phyloP scores from a whole-genome alignment of 257 asterid genomes.

The Echites panduratus region DNA sequence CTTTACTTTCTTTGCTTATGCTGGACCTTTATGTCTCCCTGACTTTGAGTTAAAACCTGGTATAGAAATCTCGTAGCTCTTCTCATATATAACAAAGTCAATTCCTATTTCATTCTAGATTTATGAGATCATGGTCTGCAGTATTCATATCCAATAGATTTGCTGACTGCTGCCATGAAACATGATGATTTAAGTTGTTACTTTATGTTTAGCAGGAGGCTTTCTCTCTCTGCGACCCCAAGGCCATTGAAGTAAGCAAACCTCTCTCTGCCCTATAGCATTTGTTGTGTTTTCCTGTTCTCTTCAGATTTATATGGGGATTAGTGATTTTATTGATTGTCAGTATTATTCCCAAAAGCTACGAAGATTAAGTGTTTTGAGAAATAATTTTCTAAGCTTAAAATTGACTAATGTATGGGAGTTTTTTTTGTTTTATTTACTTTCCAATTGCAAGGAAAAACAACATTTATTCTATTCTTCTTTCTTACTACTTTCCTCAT shows the following conservation, averaged over 20 bases:
- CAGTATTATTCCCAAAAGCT: background rate
- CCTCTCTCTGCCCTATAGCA: background rate
- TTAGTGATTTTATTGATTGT: background rate
- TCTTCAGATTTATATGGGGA: background rate
- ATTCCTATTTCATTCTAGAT: background rate
- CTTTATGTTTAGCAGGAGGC: conserved; percentile 64
- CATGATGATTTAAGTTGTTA: conserved; percentile 9
- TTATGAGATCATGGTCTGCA: background rate
- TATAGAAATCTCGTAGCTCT: background rate
- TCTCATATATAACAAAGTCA: background rate
- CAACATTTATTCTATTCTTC: background rate
- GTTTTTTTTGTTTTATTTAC: background rate
- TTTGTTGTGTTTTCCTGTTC: background rate
- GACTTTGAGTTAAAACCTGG: background rate
- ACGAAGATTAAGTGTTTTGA: background rate
- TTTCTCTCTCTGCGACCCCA: conserved; percentile 76
- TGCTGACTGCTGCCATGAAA: background rate
- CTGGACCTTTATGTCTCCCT: background rate
- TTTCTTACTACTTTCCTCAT: background rate
- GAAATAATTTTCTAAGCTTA: background rate
- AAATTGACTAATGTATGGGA: background rate
- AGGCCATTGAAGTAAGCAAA: conserved; percentile 61
- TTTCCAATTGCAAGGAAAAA: background rate
- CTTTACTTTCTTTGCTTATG: background rate
- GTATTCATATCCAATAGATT: background rate